Base-by-base conservation (phyloP, 2,329 filamentous ascomycete species). In the Anthostomella pinea region DNA sequence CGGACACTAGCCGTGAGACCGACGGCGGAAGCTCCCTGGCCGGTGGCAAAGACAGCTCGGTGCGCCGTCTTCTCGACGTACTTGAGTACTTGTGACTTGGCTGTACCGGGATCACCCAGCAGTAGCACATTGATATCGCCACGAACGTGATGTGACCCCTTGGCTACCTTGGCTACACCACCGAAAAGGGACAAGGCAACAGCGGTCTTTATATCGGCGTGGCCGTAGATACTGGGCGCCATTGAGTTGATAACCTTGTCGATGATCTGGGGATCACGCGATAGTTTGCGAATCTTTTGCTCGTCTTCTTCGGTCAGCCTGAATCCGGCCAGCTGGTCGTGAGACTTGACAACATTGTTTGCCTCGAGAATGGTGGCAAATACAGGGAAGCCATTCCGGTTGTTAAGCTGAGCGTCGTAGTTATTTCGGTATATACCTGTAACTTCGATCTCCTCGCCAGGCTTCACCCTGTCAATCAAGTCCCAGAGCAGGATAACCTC, bases 21-120 rank as follows among this genome's bases (percentile, higher is more conserved):
- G 43, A 98, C 93, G 32, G 93, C 93, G 59, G 87, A 95, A 51
- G 93, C 93, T 65, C 93, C 93, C 65, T 98, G 93, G 58, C 93
- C 93, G 2, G 93, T 98, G 3, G 93, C 93, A 62, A 98, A 98
- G 20, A 98, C 93, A 14, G 93, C 93, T 41, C 93, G 81, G 58
- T 97, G 93, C 1, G 93, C 93, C 4, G 91, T 96, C 72, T 95
- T 95, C 65, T 98, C 93, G 9, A 95, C 85, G 59, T 95, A 98
- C 64, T 98, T 98, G 45, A 98, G 77, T 10, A 97, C 81, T 62
- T 98, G 93, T 0, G 93, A 98, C 64, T 98, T 98, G 54, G 93
- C 93, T 2, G 93, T 98, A 71, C 93, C 93, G 0, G 93, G 93
- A 56, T 98, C 93, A 68, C 93, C 93, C 8, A 98, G 84, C 1